Conservation (phyloP, 805 yeast species). For the Sugiyamaella americana region DNA sequence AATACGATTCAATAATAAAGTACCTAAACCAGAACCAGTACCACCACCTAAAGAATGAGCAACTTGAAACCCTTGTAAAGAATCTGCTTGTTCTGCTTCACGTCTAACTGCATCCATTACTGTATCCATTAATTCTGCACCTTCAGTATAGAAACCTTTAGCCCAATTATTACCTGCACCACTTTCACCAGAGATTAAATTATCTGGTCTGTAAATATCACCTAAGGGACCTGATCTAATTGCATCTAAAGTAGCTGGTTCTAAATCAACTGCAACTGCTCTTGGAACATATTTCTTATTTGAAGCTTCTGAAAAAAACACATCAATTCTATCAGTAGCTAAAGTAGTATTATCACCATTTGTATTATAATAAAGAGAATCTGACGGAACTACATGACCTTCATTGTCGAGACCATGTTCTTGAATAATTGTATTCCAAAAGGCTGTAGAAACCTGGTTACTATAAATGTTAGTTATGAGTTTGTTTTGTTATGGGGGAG, state of each 20-base stretch:
- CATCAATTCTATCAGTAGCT: slow-evolving; percentile 53
- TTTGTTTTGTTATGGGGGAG: too few species aligned
- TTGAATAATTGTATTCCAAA: slow-evolving; percentile 34
- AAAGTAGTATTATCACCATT: slow-evolving; percentile 26
- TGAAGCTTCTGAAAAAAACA: slow-evolving; percentile 74
- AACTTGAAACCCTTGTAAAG: slow-evolving; percentile 93
- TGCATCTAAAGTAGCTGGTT: slow-evolving; percentile 88
- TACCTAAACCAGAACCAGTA: slow-evolving; percentile 97
- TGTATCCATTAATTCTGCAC: slow-evolving; percentile 89
- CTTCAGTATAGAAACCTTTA: slow-evolving; percentile 94
- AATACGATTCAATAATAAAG: slow-evolving; percentile 75
- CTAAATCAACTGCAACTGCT: slow-evolving; percentile 88
- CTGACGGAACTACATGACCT: slow-evolving; percentile 26
- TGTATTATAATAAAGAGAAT: slow-evolving; percentile 12
- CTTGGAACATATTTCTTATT: slow-evolving; percentile 90
- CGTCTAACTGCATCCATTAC: slow-evolving; percentile 88
- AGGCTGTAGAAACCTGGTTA: slow-evolving; percentile 38
- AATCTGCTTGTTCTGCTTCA: slow-evolving; percentile 91
- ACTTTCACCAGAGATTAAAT: slow-evolving; percentile 81
- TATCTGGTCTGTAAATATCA: slow-evolving; percentile 86
- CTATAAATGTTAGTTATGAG: slow-evolving; percentile 15
- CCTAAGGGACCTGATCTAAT: slow-evolving; percentile 77
- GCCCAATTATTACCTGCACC: slow-evolving; percentile 99
- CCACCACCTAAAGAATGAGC: slow-evolving; percentile 85
- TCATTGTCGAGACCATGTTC: slow-evolving; percentile 34